Percentiles rank a stretch among this genome's conserved stretches.
Conservation (phyloP, 225 moss, liverwort and hornwort genomes). For the Marchantia polymorpha region DNA sequence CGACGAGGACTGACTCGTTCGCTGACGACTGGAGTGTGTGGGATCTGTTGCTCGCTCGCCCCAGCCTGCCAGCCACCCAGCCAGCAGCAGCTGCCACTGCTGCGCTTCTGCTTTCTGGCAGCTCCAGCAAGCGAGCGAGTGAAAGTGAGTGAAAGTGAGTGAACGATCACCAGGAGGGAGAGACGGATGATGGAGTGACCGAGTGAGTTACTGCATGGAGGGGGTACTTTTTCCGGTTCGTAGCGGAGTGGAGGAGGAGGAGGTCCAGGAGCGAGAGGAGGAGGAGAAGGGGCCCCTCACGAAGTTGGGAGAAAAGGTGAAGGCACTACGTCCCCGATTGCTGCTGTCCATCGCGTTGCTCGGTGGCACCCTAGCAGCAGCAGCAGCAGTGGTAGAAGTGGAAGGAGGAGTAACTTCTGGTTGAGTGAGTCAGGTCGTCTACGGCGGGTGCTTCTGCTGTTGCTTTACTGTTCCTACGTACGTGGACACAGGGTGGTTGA, state of each 20-base stretch:
- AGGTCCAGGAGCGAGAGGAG: not conserved
- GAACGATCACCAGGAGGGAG: not conserved
- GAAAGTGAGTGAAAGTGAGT: not conserved
- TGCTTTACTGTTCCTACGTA: conserved; percentile 10
- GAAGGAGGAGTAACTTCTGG: not conserved
- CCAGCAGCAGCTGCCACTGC: not conserved
- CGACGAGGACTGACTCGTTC: not conserved
- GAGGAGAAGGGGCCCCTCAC: not conserved
- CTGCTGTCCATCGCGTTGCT: no score
- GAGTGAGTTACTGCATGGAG: not conserved
- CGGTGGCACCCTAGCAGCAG: no score
- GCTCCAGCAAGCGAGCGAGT: not conserved
- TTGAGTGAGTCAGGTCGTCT: not conserved
- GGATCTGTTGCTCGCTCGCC: not conserved
- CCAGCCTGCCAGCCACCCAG: no score
- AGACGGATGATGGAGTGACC: not conserved
- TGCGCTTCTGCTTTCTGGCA: not conserved
- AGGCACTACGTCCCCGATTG: no score
- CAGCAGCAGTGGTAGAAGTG: no score
- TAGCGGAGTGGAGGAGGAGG: not conserved
- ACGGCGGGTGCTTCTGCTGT: not conserved
- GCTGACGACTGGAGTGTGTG: not conserved
- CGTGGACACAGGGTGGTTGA: conserved; percentile 18
- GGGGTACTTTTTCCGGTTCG: not conserved
- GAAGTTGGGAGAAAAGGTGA: not conserved